Evolutionary conservation across 768 basidiomycete species (phyloP), one percentile per base, ranked within the genome.

Genomic region (Lactifluus piperatus): DNA sequence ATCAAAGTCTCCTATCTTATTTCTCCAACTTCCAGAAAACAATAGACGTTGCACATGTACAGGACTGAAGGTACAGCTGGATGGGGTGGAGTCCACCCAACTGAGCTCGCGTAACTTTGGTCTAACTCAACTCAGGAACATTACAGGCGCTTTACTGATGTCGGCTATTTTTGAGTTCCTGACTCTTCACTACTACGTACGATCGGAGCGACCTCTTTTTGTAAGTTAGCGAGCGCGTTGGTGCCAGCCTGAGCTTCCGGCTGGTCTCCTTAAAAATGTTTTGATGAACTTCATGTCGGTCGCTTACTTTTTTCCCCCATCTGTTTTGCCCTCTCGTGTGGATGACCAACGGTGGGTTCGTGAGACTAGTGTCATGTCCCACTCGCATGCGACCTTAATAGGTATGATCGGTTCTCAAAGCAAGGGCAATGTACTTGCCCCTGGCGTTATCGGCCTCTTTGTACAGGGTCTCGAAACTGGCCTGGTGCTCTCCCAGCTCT

Each of bases 381-480:
- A 26, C 22, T 26, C 14, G 22, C 7, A 30, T 7, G 32, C 27
- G 4, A 26, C 16, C 4, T 18, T 18, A 5, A 6, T 20, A 10
- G 8, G 16, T 37, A n/a, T 4, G 10, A 26, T 36, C 4, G 9
- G 11, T 32, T 16, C 4, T 11, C 22, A 22, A 30, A 52, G 30
- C 18, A 30, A 5, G 11, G 39, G 16, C 29, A 36, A 18, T 22
- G n/a, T 20, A 1, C 37, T 54, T 39, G 14, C 39, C 13, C 46
- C 58, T 22, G 47, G 37, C 11, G 36, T 47, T 18, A 22, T 59
- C 16, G 58, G 58, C 18, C 58, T 59, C n/a, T 49, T 54, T 39
- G 32, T 54, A 20, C 58, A 59, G 18, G 58, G 58, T 10, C 11
- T 54, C 30, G 52, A 49, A 26, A 54, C 39, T 32, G 52, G 52